A percentile compares a stretch with the other conserved stretches of the same genome.
phyloP scores from a whole-genome alignment of 2,329 filamentous ascomycete genomes.

The Phaeosphaeria sp. region DNA sequence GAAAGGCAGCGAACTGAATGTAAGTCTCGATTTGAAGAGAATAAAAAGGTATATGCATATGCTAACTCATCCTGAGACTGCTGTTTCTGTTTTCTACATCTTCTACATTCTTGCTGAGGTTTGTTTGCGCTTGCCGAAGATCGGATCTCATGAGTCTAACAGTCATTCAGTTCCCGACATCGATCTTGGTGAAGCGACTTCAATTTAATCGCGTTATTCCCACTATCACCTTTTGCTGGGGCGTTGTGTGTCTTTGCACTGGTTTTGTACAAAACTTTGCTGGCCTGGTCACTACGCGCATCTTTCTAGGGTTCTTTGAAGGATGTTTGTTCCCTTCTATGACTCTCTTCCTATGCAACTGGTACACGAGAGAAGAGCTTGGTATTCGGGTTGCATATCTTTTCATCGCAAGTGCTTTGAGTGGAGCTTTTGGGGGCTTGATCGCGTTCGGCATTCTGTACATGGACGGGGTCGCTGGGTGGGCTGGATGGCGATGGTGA shows the following conservation, averaged over 20 bases:
- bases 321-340: conserved; percentile 41
- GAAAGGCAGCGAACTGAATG: conserved; percentile 35
- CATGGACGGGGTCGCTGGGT: conserved; percentile 15
- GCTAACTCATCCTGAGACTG: conserved; percentile 22
- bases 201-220: conserved; percentile 44
- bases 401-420: conserved; percentile 35
- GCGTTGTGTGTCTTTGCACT: conserved; percentile 49
- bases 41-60: neutral
- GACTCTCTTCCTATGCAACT: conserved; percentile 40
- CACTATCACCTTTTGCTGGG: conserved; percentile 61
- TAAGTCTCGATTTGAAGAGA: conserved; percentile 10
- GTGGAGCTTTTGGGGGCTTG: conserved; percentile 35
- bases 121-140: neutral
- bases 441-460: conserved; percentile 39
- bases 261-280: conserved; percentile 29
- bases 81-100: conserved; percentile 45
- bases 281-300: conserved; percentile 26
- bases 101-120: conserved; percentile 45
- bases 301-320: conserved; percentile 40
- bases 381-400: conserved; percentile 38
- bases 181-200: conserved; percentile 40
- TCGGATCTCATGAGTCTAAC: neutral
- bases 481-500: conserved; percentile 3
- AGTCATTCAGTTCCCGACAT: conserved; percentile 35
- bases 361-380: conserved; percentile 40